Conservation (phyloP, 2,329 filamentous ascomycete species). For the Neobulgaria alba region DNA sequence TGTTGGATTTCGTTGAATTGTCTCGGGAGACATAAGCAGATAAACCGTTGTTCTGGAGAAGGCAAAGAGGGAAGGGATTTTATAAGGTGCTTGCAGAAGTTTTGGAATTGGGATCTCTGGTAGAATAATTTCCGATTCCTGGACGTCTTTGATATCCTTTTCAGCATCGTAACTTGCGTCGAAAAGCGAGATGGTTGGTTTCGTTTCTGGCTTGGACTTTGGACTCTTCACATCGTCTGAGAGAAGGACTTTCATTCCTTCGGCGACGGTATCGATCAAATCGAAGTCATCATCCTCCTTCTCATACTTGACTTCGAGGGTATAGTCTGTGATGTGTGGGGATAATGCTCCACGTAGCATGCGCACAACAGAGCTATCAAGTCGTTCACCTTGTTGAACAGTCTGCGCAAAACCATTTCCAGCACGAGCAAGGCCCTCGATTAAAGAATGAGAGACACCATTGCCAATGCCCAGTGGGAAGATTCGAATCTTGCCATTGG, state of each 20-base stretch:
- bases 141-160: slow-evolving; percentile 23
- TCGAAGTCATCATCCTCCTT: slow-evolving; percentile 48
- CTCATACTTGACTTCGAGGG: slow-evolving; percentile 53
- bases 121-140: slow-evolving; percentile 40
- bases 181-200: slow-evolving; percentile 45
- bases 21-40: slow-evolving; percentile 49
- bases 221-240: slow-evolving; percentile 16
- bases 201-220: slow-evolving; percentile 11
- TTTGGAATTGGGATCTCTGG: slow-evolving; percentile 44
- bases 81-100: slow-evolving; percentile 54
- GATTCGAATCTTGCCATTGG: slow-evolving; percentile 38
- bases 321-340: slow-evolving; percentile 57
- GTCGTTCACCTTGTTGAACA: slow-evolving; percentile 53
- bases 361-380: slow-evolving; percentile 60
- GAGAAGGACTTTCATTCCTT: slow-evolving; percentile 35
- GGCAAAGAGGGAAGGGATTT: slow-evolving; percentile 56
- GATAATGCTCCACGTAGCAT: slow-evolving; percentile 66
- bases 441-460: slow-evolving; percentile 41
- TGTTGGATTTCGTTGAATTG: slow-evolving; percentile 37
- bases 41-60: slow-evolving; percentile 60
- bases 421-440: slow-evolving; percentile 45
- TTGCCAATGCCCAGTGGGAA: slow-evolving; percentile 48
- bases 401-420: slow-evolving; percentile 54
- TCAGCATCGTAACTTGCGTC: slow-evolving; percentile 34
- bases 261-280: slow-evolving; percentile 49